These are phyloP conservation scores for Alternaria atra DNA, from an alignment of 2,329 filamentous ascomycete genomes.

Conservation along the genomic window DNA sequence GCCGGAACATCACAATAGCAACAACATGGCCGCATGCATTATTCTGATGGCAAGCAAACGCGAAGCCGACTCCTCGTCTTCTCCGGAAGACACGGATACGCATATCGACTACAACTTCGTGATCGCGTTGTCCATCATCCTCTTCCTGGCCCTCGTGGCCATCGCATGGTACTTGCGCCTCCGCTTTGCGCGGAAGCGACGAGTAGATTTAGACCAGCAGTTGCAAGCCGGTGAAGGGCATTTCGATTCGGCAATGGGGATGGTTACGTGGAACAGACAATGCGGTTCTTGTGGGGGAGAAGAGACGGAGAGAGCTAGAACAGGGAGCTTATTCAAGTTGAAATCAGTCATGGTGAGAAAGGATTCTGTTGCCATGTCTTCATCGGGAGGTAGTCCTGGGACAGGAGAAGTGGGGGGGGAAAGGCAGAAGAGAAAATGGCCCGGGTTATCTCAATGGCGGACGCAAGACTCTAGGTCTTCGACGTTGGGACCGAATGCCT, in stretches of 20 bases:
- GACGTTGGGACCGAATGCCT: not conserved
- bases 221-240: not conserved
- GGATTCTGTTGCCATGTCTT: not conserved
- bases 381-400: not conserved
- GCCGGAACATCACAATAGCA: not conserved
- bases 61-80: not conserved
- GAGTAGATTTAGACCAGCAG: not conserved
- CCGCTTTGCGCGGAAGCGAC: not conserved
- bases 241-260: not conserved
- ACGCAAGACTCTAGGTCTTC: not conserved
- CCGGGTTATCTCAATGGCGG: not conserved
- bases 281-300: not conserved
- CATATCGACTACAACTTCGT: constrained; percentile 20
- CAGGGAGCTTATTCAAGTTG: not conserved
- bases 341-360: not conserved
- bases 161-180: constrained; percentile 3
- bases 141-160: not conserved
- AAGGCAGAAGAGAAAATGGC: not conserved
- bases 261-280: not conserved
- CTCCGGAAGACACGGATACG: not conserved
- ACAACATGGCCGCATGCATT: not conserved
- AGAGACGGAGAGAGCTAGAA: not conserved
- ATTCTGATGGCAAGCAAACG: not conserved
- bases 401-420: not conserved
- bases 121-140: constrained; percentile 20